Evolutionary conservation across 2,329 filamentous ascomycete species (phyloP).

Genomic region (Epichloe elymi): DNA sequence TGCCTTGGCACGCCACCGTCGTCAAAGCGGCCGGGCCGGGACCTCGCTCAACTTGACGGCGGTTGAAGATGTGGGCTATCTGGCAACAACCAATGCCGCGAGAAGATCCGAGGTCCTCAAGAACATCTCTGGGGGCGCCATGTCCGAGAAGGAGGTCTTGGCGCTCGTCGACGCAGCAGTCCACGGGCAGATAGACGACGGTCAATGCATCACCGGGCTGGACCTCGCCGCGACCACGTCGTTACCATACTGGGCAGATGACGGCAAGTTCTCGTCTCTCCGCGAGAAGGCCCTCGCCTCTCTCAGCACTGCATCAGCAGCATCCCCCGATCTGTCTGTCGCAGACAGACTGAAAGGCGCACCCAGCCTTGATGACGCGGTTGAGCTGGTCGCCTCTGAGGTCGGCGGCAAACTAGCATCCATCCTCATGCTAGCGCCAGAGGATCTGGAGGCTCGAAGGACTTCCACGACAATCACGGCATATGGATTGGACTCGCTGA

Average conservation of each 20-base stretch:
- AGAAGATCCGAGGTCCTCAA: conserved; percentile 32
- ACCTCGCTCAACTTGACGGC: conserved; percentile 39
- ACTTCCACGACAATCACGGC: conserved; percentile 12
- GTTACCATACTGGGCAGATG: conserved; percentile 39
- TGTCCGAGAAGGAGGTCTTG: conserved; percentile 40
- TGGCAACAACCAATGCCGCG: conserved; percentile 22
- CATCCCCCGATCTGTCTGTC: conserved; percentile 3
- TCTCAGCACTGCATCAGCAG: not conserved
- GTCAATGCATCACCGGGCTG: conserved; percentile 41
- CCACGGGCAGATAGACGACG: conserved; percentile 26
- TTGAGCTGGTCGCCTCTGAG: conserved; percentile 12
- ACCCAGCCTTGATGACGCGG: conserved; percentile 10
- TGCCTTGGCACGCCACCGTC: conserved; percentile 21
- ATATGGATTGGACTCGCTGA: conserved; percentile 31
- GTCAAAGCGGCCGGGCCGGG: conserved; percentile 26
- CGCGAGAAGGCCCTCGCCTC: conserved; percentile 21
- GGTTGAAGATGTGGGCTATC: conserved; percentile 35
- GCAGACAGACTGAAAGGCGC: conserved; percentile 9
- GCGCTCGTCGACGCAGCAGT: conserved; percentile 40
- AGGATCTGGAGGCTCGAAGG: conserved; percentile 12
- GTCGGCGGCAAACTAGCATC: conserved; percentile 22
- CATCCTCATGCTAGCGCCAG: conserved; percentile 15
- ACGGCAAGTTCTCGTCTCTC: conserved; percentile 41
- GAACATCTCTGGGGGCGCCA: conserved; percentile 32
- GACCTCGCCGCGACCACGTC: conserved; percentile 19